phyloP scores from a whole-genome alignment of 805 yeast species.

The Barnettozyma salicaria region DNA sequence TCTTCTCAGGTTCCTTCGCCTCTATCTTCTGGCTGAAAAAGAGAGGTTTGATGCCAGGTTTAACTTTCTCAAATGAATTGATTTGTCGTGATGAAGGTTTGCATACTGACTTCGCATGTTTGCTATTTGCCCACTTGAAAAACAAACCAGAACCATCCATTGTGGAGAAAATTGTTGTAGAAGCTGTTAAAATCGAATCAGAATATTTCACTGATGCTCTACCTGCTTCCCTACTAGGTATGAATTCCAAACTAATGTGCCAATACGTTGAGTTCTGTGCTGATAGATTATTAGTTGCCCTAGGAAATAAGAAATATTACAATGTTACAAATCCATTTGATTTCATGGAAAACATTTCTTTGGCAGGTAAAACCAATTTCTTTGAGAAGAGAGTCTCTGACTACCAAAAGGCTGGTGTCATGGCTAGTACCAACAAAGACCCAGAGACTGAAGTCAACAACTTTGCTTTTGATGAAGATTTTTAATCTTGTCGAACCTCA shows the following conservation, averaged over 20 bases:
- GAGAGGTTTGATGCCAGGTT: conserved; percentile 98
- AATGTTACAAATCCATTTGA: conserved; percentile 93
- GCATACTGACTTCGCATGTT: conserved; percentile 97
- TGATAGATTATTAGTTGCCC: conserved; percentile 85
- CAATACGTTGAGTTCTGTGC: conserved; percentile 98
- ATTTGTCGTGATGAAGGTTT: conserved; percentile 98
- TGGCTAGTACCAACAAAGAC: conserved; percentile 60
- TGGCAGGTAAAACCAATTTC: conserved; percentile 98
- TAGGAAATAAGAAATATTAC: conserved; percentile 86
- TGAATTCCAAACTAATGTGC: conserved; percentile 91
- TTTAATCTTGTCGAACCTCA: conserved; percentile 37
- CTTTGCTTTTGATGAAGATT: conserved; percentile 90
- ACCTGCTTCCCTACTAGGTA: conserved; percentile 89
- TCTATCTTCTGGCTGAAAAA: conserved; percentile 98
- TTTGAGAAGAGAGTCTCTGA: conserved; percentile 98
- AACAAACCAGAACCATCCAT: conserved; percentile 78
- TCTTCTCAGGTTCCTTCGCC: conserved; percentile 97
- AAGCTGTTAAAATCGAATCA: conserved; percentile 93
- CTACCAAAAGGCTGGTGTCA: conserved; percentile 99
- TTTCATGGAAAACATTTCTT: conserved; percentile 97
- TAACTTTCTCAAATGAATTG: conserved; percentile 95
- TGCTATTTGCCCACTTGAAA: conserved; percentile 86
- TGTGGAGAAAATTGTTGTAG: conserved; percentile 82
- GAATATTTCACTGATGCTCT: conserved; percentile 92
- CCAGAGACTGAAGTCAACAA: conserved; percentile 42